Percentiles rank a stretch among this genome's conserved stretches.
Evolutionary conservation across 768 basidiomycete species (phyloP).

Genomic region (Boletus vinaceobasis): DNA sequence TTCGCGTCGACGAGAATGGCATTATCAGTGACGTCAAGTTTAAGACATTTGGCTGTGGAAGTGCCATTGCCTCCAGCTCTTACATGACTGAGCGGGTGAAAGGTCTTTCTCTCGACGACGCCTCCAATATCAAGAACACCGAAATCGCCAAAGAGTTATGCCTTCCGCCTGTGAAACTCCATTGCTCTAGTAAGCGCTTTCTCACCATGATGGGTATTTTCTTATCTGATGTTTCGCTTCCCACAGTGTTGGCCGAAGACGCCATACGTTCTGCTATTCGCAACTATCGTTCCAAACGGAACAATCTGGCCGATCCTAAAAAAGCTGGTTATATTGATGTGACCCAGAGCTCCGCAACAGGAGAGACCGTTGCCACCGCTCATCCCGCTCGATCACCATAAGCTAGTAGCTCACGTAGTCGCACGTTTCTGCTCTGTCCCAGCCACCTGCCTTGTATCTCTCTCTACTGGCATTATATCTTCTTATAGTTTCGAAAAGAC

Average conservation of each 20-base stretch:
- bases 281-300: conserved; percentile 87
- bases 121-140: conserved; percentile 96
- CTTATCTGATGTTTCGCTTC: conserved; percentile 22
- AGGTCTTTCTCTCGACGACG: conserved; percentile 90
- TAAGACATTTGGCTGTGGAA: conserved; percentile 99
- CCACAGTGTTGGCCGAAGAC: conserved; percentile 90
- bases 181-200: conserved; percentile 80
- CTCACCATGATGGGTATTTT: conserved; percentile 4
- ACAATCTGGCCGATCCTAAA: conserved; percentile 45
- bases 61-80: conserved; percentile 94
- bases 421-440: background rate
- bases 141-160: conserved; percentile 98
- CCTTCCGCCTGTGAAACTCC: conserved; percentile 93
- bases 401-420: background rate
- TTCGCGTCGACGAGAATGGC: conserved; percentile 91
- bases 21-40: conserved; percentile 99
- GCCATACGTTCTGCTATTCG: conserved; percentile 98
- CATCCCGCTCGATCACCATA: conserved; percentile 39
- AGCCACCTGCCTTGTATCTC: background rate
- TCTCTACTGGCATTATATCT: conserved; percentile 18
- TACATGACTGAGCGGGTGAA: conserved; percentile 99
- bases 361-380: conserved; percentile 52
- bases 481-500: conserved; percentile 12
- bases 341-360: conserved; percentile 51
- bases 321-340: conserved; percentile 70